Conservation (phyloP, 306 rosid genomes). For the Cicer chorassanicum region DNA sequence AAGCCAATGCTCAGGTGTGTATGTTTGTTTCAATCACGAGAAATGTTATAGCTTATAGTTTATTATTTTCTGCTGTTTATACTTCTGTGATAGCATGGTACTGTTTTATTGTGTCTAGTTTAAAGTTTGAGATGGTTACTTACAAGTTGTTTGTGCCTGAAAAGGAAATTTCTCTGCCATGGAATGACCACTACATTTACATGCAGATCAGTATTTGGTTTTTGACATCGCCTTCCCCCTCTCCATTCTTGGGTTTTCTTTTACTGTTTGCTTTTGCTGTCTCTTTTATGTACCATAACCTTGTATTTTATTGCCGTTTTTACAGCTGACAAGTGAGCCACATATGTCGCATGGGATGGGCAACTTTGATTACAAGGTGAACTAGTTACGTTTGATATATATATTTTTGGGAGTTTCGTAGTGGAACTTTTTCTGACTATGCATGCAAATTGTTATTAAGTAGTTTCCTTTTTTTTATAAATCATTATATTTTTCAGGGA, state of each 20-base stretch:
- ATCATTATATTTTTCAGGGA: constrained; percentile 63
- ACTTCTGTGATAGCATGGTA: constrained; percentile 4
- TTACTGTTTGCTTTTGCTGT: background rate
- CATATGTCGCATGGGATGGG: constrained; percentile 97
- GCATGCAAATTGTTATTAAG: background rate
- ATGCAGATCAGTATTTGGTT: background rate
- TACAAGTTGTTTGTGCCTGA: background rate
- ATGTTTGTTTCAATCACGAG: background rate
- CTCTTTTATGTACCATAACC: background rate
- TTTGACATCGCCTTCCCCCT: background rate
- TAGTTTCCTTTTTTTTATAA: constrained; percentile 14
- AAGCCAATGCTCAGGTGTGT: constrained; percentile 93
- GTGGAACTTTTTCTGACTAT: background rate
- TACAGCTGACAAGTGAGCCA: constrained; percentile 90
- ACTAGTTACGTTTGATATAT: background rate
- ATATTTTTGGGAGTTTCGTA: constrained; percentile 1
- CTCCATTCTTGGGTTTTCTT: background rate
- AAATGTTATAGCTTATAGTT: constrained; percentile 14
- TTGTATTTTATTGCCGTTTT: constrained; percentile 18
- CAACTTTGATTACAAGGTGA: constrained; percentile 95
- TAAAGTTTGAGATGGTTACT: background rate
- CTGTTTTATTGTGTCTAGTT: constrained; percentile 8
- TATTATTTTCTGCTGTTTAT: background rate
- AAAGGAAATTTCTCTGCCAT: background rate
- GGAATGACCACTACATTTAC: constrained; percentile 9